Conservation (phyloP, 257 asterid species). For the Verbascum thapsus region DNA sequence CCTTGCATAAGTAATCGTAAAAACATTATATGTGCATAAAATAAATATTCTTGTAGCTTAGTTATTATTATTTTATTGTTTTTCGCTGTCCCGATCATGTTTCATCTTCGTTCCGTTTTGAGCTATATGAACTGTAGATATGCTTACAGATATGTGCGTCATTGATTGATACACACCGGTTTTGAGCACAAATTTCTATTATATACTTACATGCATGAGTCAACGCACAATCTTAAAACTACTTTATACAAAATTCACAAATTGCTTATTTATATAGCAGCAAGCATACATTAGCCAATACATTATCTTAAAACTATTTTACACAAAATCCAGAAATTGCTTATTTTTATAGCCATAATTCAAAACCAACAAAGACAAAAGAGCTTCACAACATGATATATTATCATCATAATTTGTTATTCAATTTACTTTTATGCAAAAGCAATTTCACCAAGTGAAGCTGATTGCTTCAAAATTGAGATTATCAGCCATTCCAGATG, state of each 20-base stretch:
- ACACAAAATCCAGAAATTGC: conserved; percentile 24
- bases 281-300: conserved; percentile 21
- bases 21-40: conserved; percentile 38
- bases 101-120: conserved; percentile 22
- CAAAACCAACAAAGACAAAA: conserved; percentile 15
- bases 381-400: conserved; percentile 20
- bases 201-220: too few species aligned
- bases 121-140: too few species aligned
- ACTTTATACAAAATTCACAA: too few species aligned
- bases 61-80: background rate
- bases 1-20: conserved; percentile 23
- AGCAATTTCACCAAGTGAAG: conserved; percentile 88
- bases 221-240: too few species aligned
- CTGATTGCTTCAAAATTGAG: conserved; percentile 79
- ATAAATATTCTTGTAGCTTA: conserved; percentile 20
- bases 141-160: background rate
- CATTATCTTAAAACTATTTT: conserved; percentile 27
- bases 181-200: background rate
- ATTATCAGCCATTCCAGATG: conserved; percentile 60
- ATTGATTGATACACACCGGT: background rate
- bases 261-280: background rate
- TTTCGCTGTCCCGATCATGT: conserved; percentile 26
- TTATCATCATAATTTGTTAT: conserved; percentile 4
- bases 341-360: conserved; percentile 23
- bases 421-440: background rate